phyloP scores from a whole-genome alignment of 139 green algal species.

The Haematococcus lacustris region DNA sequence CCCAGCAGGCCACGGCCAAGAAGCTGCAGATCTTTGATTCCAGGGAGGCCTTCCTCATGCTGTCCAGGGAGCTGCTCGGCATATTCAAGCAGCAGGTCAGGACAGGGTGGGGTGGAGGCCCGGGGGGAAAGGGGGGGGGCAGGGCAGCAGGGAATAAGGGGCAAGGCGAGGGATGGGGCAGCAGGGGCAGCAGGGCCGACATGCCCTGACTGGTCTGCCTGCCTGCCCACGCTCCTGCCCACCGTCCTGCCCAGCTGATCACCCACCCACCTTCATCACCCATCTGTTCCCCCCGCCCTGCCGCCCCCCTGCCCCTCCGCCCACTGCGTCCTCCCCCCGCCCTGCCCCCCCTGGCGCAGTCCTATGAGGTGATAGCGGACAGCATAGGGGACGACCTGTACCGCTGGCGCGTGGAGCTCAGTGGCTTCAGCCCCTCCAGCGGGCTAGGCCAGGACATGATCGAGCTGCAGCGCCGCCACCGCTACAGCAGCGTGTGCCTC shows the following conservation, averaged over 20 bases:
- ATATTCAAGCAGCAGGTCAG: conserved; percentile 34
- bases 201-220: no score
- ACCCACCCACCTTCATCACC: no score
- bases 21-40: conserved; percentile 50
- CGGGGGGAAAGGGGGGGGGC: no score
- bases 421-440: conserved; percentile 32
- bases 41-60: conserved; percentile 45
- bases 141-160: no score
- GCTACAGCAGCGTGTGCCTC: conserved; percentile 49
- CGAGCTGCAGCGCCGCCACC: conserved; percentile 40
- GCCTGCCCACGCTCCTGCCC: no score
- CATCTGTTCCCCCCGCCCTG: no score
- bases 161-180: no score
- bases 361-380: conserved; percentile 29
- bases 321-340: no score
- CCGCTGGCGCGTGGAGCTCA: conserved; percentile 58
- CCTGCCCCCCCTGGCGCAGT: conserved; percentile 8
- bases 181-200: no score
- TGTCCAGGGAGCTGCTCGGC: conserved; percentile 56
- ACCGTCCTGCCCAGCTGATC: no score
- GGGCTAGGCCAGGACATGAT: conserved; percentile 52
- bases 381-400: conserved; percentile 54
- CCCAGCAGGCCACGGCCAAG: conserved; percentile 23
- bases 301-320: no score
- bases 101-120: no score